A percentile compares a stretch with the other conserved stretches of the same genome.
These are phyloP conservation scores for Melaleuca quinquenervia DNA, from an alignment of 345 rosid species.

Conservation along the genomic window DNA sequence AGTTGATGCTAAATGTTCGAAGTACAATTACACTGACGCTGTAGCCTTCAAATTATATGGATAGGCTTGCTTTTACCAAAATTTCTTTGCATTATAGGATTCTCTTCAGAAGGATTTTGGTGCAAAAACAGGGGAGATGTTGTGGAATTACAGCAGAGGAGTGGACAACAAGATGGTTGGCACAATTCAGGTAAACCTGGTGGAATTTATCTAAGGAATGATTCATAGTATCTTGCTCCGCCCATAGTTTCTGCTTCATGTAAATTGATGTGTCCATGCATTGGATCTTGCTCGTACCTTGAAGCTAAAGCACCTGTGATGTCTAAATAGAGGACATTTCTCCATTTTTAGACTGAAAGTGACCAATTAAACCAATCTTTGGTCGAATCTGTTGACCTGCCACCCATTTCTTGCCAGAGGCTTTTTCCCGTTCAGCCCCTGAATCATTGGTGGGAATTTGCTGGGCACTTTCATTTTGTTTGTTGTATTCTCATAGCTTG, in stretches of 20 bases:
- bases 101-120: constrained; percentile 82
- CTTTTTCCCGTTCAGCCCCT: background rate
- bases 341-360: background rate
- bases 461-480: background rate
- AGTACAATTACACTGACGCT: background rate
- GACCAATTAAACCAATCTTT: background rate
- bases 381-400: background rate
- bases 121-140: constrained; percentile 88
- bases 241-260: background rate
- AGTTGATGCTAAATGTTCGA: background rate
- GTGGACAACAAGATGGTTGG: constrained; percentile 69
- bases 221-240: background rate
- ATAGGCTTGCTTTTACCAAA: background rate
- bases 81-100: constrained; percentile 32
- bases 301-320: background rate
- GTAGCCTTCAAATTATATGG: background rate
- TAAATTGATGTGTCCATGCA: background rate
- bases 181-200: constrained; percentile 42
- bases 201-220: background rate
- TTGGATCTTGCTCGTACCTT: background rate
- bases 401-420: background rate
- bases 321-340: background rate
- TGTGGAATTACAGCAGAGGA: constrained; percentile 92
- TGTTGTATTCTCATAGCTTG: background rate
- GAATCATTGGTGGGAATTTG: background rate